Evolutionary conservation across 139 green algal species (phyloP).

Genomic region (Asterochloris sp.): DNA sequence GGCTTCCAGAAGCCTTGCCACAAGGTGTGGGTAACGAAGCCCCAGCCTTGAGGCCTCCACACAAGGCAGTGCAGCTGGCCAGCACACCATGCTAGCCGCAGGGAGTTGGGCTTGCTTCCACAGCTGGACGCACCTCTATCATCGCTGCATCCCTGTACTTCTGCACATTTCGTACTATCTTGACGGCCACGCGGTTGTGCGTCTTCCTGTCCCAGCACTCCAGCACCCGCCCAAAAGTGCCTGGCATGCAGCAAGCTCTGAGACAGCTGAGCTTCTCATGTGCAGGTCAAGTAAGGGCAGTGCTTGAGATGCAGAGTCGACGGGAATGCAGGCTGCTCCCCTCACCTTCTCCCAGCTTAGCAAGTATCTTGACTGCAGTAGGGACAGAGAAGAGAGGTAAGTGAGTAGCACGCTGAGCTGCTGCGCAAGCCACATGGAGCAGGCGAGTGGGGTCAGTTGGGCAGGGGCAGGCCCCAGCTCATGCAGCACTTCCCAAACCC

Average conservation of each 20-base stretch:
- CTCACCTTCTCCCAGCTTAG: conserved; percentile 89
- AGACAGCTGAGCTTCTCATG: not conserved
- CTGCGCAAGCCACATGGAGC: too few relatives aligned
- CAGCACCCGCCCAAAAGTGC: conserved; percentile 93
- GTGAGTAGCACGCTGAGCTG: too few relatives aligned
- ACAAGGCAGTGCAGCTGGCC: too few relatives aligned
- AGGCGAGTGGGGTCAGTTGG: too few relatives aligned
- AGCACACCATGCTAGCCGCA: too few relatives aligned
- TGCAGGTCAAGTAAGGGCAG: not conserved
- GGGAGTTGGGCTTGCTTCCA: too few relatives aligned
- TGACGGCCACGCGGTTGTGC: conserved; percentile 86
- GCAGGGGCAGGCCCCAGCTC: not conserved
- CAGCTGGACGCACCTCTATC: conserved; percentile 80
- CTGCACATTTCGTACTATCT: conserved; percentile 94
- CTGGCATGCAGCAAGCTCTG: conserved; percentile 31
- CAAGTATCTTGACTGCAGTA: conserved; percentile 88
- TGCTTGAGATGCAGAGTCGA: not conserved
- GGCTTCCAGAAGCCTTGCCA: too few relatives aligned
- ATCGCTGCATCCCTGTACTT: conserved; percentile 98
- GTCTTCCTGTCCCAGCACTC: conserved; percentile 96
- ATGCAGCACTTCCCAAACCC: not conserved
- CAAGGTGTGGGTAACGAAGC: too few relatives aligned
- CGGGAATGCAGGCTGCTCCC: not conserved
- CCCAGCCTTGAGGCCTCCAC: too few relatives aligned
- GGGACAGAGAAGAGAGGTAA: not conserved